These are phyloP conservation scores for Phytophthora brassicae DNA, from an alignment of 352 stramenopile species.

Conservation along the genomic window DNA sequence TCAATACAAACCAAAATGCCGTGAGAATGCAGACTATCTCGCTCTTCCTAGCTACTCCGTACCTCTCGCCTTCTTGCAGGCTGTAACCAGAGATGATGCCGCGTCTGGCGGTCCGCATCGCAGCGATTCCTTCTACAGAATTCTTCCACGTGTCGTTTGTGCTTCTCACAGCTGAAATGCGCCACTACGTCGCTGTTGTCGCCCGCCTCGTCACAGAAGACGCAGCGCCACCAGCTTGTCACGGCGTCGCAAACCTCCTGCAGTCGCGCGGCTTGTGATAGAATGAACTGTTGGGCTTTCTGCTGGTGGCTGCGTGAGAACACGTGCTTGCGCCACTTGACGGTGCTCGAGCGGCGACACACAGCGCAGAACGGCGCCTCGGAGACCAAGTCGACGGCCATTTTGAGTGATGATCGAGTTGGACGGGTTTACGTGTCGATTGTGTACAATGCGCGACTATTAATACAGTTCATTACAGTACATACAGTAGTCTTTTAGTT, in stretches of 20 bases:
- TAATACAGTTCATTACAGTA: too few species aligned
- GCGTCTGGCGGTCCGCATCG: conserved; percentile 41
- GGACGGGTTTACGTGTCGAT: conserved; percentile 12
- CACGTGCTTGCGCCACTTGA: conserved; percentile 72
- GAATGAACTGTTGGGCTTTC: conserved; percentile 43
- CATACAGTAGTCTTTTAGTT: not conserved
- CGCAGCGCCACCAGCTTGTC: conserved; percentile 31
- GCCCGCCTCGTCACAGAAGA: conserved; percentile 41
- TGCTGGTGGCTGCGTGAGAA: conserved; percentile 64
- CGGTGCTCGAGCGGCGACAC: conserved; percentile 59
- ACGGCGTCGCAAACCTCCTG: conserved; percentile 28
- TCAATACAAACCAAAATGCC: conserved; percentile 3
- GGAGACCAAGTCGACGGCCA: conserved; percentile 26
- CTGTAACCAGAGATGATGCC: conserved; percentile 43
- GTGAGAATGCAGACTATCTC: conserved; percentile 9
- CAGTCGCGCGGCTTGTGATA: conserved; percentile 28
- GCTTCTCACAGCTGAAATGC: conserved; percentile 41
- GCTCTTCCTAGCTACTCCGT: not conserved
- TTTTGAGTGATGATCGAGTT: conserved; percentile 2
- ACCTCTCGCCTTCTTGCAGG: conserved; percentile 31
- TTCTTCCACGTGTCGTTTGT: conserved; percentile 38
- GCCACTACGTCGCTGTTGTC: conserved; percentile 27
- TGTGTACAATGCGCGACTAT: conserved; percentile 18
- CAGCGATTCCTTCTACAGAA: conserved; percentile 67
- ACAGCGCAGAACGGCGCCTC: conserved; percentile 53